Base-by-base conservation (phyloP, 1,284 basidiomycete genomes). In the Agroathelia rolfsii region DNA sequence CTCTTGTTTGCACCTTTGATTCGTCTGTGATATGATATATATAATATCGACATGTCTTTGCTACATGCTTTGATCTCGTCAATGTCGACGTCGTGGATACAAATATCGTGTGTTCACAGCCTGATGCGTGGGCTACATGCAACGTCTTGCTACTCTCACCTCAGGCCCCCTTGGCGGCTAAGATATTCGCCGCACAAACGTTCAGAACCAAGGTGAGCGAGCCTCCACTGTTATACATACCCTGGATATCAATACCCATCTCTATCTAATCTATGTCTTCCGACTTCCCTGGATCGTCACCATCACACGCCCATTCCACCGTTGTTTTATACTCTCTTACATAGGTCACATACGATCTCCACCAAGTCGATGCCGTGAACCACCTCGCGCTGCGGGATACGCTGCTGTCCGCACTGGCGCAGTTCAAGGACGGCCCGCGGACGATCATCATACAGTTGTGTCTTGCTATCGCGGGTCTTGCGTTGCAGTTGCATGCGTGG, bases 161-260 rank as follows among this genome's bases (percentile, higher is more conserved):
- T 29, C 83, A 90, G 43, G 75, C 79, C 4, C 85, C 90, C 2
- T 56, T 71, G 30, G 74, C 89, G 37, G 87, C 88, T 21, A 86
- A 92, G 49, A 61, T 97, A 30, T 97, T 99, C 53, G 90, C 93
- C 11, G 90, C 94, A 0, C 95, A 98, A 59, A 98, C 95, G 0
- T 89, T 99, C 54, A 71, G 94, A 49, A 72, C 84, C 38, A 99
- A 99, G 72, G 93, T 89, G 40, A 47, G 76, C n/a, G n/a, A n/a
- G n/a, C n/a, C n/a, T n/a, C n/a, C n/a, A n/a, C n/a, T n/a, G n/a
- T n/a, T n/a, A n/a, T n/a, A n/a, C n/a, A n/a, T n/a, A n/a, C n/a
- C n/a, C n/a, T n/a, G n/a, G n/a, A n/a, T n/a, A n/a, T n/a, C n/a
- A n/a, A n/a, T n/a, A n/a, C n/a, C n/a, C n/a, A n/a, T n/a, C n/a